Conservation (phyloP, 2,329 filamentous ascomycete genomes). For the Magnaporthiopsis rhizophila region DNA sequence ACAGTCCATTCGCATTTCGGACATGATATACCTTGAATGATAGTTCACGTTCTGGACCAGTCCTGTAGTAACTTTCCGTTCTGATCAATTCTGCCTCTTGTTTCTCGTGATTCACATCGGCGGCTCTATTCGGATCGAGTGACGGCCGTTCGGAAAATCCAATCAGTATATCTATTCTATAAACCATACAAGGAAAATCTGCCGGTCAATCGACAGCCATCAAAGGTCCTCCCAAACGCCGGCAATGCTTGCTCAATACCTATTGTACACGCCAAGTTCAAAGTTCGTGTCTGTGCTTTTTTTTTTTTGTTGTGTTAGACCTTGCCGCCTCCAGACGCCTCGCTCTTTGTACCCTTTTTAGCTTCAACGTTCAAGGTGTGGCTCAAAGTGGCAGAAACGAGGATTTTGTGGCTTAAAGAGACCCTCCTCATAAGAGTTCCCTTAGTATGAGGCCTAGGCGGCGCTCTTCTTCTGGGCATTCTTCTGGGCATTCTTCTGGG, state of each 20-base stretch:
- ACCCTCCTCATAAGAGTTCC: no score
- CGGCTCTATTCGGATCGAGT: no score
- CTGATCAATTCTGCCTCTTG: no score
- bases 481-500: constrained; percentile 31
- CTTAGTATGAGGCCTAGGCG: background rate
- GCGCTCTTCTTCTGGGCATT: constrained; percentile 23
- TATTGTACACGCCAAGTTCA: background rate
- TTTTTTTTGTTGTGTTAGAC: background rate
- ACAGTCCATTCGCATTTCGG: no score
- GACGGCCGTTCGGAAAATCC: no score
- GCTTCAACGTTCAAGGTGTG: background rate
- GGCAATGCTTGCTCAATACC: background rate
- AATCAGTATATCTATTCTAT: background rate
- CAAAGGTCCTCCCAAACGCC: background rate
- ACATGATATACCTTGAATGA: no score
- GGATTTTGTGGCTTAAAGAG: background rate
- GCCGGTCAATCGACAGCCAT: background rate
- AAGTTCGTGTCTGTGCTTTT: background rate
- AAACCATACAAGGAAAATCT: background rate
- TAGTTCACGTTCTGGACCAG: no score
- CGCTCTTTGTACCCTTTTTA: background rate
- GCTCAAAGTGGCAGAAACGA: background rate
- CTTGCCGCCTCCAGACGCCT: background rate
- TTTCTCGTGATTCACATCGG: no score
- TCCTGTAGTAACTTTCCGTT: no score